Conservation (phyloP, 2,329 filamentous ascomycete genomes). For the Hypomyces rosellus region DNA sequence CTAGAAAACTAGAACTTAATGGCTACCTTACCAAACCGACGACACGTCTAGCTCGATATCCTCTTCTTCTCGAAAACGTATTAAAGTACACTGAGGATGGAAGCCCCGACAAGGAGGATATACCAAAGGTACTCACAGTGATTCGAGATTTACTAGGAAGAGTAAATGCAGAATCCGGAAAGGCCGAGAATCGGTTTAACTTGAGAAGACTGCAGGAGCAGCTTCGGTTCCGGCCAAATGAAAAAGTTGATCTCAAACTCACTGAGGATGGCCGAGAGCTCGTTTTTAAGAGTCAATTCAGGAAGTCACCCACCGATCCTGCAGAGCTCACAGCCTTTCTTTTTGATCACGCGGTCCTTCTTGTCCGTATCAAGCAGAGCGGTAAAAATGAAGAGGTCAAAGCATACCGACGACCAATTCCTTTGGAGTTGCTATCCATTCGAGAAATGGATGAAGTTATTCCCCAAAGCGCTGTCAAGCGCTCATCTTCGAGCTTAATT, state of each 20-base stretch:
- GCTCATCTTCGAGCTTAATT: conserved; percentile 81
- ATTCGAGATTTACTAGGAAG: conserved; percentile 82
- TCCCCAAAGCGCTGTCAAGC: conserved; percentile 73
- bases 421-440: conserved; percentile 85
- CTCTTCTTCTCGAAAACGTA: conserved; percentile 83
- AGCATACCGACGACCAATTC: conserved; percentile 90
- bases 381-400: conserved; percentile 94
- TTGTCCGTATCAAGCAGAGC: conserved; percentile 84
- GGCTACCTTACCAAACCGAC: conserved; percentile 97
- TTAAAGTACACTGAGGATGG: conserved; percentile 86
- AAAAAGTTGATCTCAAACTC: conserved; percentile 87
- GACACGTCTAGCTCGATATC: conserved; percentile 88
- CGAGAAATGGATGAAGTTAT: conserved; percentile 97
- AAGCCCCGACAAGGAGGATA: conserved; percentile 83
- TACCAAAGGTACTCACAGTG: conserved; percentile 79
- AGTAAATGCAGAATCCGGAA: conserved; percentile 92
- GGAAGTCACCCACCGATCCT: conserved; percentile 83
- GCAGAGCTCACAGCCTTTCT: conserved; percentile 90
- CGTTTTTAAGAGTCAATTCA: conserved; percentile 89
- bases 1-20: conserved; percentile 91
- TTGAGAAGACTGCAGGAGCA: conserved; percentile 86
- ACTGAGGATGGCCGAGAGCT: conserved; percentile 90
- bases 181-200: conserved; percentile 97
- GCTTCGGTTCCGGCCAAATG: conserved; percentile 82
- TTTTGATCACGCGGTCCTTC: conserved; percentile 89